Base-by-base conservation (phyloP, 2,329 filamentous ascomycete genomes). In the Akanthomyces uredinophilus region DNA sequence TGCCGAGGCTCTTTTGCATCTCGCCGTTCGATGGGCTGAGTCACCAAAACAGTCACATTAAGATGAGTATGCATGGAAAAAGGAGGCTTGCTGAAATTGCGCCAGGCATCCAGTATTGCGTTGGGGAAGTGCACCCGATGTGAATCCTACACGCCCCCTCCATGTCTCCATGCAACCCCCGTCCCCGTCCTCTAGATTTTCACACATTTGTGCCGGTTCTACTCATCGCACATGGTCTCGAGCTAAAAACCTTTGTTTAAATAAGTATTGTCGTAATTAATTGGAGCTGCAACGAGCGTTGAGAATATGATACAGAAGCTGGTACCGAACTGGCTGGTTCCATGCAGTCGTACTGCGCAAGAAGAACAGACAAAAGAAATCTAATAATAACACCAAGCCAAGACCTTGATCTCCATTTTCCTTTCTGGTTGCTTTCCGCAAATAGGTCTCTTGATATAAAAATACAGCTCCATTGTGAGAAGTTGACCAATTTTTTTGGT, bases 221-320 rank as follows among this genome's bases (percentile, higher is more conserved):
- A 22, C 14, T 43, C 6, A 14, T 55, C 8, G 6, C 5, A n/a
- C 13, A 8, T 18, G 4, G 4, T 16, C 4, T 22, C 2, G 1
- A 47, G 27, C 13, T 22, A 20, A n/a, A 44, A 4, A 37, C 35
- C 20, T 35, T n/a, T 4, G 37, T 35, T 52, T 8, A 37, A 60
- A 52, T 32, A 64, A 63, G 43, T 53, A 55, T 51, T 63, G 47
- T 56, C 51, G 58, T 29, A 64, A 65, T 53, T 56, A 64, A 63
- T 61, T 24, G 35, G 22, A 62, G 44, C 39, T 60, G 50, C 63
- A 70, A 65, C 54, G 65, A 72, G 65, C 63, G 68, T 69, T 58
- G 64, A 70, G 70, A 72, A 72, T 72, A 67, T 46, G 24, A 54
- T 60, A 47, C 41, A 47, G 22, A 35, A 24, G 27, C 51, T n/a